Evolutionary conservation across 805 yeast species (phyloP).

Genomic region (Yarrowia sp.): DNA sequence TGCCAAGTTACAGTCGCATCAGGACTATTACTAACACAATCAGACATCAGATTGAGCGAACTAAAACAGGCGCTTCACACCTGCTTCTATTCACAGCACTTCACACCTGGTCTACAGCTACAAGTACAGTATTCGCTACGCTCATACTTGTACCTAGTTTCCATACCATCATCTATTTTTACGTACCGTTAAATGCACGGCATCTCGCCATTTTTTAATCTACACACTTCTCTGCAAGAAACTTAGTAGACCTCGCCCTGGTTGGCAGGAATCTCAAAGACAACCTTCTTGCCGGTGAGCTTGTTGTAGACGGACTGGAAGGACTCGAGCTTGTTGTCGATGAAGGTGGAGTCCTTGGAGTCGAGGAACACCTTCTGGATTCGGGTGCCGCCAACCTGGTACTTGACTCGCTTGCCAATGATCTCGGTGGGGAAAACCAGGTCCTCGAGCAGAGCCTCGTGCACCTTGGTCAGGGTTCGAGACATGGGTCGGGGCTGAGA

Average conservation of each 20-base stretch:
- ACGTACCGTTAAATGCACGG: constrained; percentile 33
- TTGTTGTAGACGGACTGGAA: constrained; percentile 98
- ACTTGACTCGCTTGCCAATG: constrained; percentile 98
- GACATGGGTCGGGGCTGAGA: constrained; percentile 99
- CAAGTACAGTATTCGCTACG: too few species aligned
- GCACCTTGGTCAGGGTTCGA: constrained; percentile 98
- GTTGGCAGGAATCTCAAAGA: constrained; percentile 82
- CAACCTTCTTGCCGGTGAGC: constrained; percentile 99
- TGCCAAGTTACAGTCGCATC: too few species aligned
- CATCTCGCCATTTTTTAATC: constrained; percentile 29
- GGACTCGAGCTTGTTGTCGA: constrained; percentile 98
- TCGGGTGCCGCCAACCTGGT: constrained; percentile 98
- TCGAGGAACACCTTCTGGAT: constrained; percentile 96
- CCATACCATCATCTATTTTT: constrained; percentile 38
- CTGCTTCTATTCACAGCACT: too few species aligned
- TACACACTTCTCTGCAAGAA: not conserved
- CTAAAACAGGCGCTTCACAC: too few species aligned
- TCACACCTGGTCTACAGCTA: too few species aligned
- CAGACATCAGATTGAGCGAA: too few species aligned
- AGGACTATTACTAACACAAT: too few species aligned
- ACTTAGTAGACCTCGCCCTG: constrained; percentile 52
- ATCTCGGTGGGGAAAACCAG: constrained; percentile 99
- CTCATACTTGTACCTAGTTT: too few species aligned
- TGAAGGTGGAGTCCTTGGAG: constrained; percentile 95
- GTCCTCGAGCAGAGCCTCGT: constrained; percentile 98